These are phyloP conservation scores for Mycena kentingensis DNA, from an alignment of 768 basidiomycete species.

Conservation along the genomic window DNA sequence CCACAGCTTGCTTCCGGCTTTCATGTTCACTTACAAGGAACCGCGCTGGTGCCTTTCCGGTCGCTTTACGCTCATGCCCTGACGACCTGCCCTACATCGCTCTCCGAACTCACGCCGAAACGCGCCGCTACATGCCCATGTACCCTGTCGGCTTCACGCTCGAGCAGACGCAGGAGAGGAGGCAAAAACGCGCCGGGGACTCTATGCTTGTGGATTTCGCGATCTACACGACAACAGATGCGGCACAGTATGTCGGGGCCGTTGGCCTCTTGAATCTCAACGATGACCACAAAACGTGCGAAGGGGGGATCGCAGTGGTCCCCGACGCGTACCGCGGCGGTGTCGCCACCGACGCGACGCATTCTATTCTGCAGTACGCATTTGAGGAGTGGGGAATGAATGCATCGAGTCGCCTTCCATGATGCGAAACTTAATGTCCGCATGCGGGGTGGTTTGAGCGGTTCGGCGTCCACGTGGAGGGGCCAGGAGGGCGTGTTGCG, in stretches of 20 bases:
- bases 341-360: background rate
- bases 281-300: background rate
- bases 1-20: too few species aligned
- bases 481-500: constrained; percentile 1
- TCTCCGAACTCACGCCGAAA: constrained; percentile 42
- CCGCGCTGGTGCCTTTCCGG: too few species aligned
- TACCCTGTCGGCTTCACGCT: constrained; percentile 38
- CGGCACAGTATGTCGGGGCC: constrained; percentile 6
- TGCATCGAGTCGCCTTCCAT: background rate
- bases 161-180: constrained; percentile 37
- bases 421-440: background rate
- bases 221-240: constrained; percentile 30
- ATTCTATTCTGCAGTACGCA: background rate
- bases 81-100: constrained; percentile 39
- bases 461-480: background rate
- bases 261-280: background rate
- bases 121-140: constrained; percentile 40
- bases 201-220: constrained; percentile 38
- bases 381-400: background rate
- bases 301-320: background rate
- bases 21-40: too few species aligned
- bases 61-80: too few species aligned
- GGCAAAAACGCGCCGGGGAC: constrained; percentile 39
- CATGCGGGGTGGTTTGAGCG: background rate
- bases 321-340: background rate